Evolutionary conservation across 2,329 filamentous ascomycete genomes (phyloP).

Genomic region (Pseudocercospora fijiensis): DNA sequence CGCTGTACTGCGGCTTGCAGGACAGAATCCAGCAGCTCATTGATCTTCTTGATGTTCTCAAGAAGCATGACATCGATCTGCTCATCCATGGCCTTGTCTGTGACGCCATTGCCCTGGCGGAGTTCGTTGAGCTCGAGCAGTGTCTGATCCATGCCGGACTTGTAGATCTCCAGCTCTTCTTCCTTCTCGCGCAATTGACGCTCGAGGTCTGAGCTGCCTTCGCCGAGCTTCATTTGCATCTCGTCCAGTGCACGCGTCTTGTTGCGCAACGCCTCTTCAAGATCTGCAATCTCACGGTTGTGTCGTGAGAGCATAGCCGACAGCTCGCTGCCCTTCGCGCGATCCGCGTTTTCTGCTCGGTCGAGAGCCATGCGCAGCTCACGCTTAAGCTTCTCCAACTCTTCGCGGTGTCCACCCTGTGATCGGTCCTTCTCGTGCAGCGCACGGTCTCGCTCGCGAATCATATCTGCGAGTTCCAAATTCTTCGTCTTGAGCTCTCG

Average conservation of each 20-base stretch:
- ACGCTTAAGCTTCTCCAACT: slow-evolving; percentile 89
- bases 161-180: slow-evolving; percentile 96
- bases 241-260: slow-evolving; percentile 89
- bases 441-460: slow-evolving; percentile 89
- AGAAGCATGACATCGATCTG: slow-evolving; percentile 88
- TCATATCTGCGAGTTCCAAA: slow-evolving; percentile 97
- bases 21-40: slow-evolving; percentile 96
- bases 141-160: slow-evolving; percentile 95
- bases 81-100: slow-evolving; percentile 78
- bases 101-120: slow-evolving; percentile 60
- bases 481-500: slow-evolving; percentile 99
- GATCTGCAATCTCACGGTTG: slow-evolving; percentile 93
- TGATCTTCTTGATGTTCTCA: slow-evolving; percentile 86
- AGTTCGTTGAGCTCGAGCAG: slow-evolving; percentile 89
- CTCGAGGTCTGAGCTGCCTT: slow-evolving; percentile 83
- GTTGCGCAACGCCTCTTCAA: slow-evolving; percentile 84
- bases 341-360: slow-evolving; percentile 85
- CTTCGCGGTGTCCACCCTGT: slow-evolving; percentile 84
- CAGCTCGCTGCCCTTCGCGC: slow-evolving; percentile 89
- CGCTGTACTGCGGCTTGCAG: slow-evolving; percentile 88
- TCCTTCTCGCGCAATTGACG: slow-evolving; percentile 87
- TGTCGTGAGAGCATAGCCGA: slow-evolving; percentile 94
- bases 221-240: slow-evolving; percentile 70
- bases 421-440: slow-evolving; percentile 88
- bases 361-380: slow-evolving; percentile 91